phyloP scores from a whole-genome alignment of 805 yeast species.

The Candida cerambycidarum region DNA sequence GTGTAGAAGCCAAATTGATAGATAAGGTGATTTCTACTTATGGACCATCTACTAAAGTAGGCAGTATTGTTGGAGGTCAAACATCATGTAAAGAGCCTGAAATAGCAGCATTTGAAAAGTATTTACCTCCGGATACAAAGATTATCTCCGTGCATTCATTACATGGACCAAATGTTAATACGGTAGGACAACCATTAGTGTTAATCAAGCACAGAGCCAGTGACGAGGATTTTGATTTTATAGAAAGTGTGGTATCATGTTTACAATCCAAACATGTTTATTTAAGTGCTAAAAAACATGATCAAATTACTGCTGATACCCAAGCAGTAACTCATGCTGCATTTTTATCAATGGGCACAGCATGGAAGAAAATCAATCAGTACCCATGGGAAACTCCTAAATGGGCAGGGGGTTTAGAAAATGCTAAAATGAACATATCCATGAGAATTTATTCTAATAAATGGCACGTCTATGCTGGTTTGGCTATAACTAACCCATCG shows the following conservation, averaged over 20 bases:
- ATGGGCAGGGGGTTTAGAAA: conserved; percentile 94
- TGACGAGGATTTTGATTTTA: conserved; percentile 51
- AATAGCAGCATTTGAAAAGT: conserved; percentile 75
- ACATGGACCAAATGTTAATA: conserved; percentile 90
- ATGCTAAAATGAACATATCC: conserved; percentile 92
- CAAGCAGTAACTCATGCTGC: conserved; percentile 99
- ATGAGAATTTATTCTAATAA: conserved; percentile 87
- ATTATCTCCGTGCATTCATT: conserved; percentile 87
- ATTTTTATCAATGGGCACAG: conserved; percentile 92
- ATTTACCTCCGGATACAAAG: conserved; percentile 74
- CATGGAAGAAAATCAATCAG: conserved; percentile 80
- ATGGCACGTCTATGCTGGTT: conserved; percentile 98
- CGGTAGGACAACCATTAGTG: conserved; percentile 92
- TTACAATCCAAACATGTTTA: conserved; percentile 75
- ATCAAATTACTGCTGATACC: conserved; percentile 94
- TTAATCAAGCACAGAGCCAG: conserved; percentile 72
- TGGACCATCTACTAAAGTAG: conserved; percentile 80
- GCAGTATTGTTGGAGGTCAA: conserved; percentile 96
- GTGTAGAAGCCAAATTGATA: conserved; percentile 90
- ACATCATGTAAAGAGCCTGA: conserved; percentile 94
- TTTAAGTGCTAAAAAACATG: conserved; percentile 85
- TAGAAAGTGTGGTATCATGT: conserved; percentile 65
- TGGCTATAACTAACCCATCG: conserved; percentile 92
- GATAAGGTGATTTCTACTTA: conserved; percentile 67
- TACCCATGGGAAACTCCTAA: conserved; percentile 89